These are phyloP conservation scores for Monilinia vaccinii-corymbosi DNA, from an alignment of 2,329 filamentous ascomycete genomes.

Conservation along the genomic window DNA sequence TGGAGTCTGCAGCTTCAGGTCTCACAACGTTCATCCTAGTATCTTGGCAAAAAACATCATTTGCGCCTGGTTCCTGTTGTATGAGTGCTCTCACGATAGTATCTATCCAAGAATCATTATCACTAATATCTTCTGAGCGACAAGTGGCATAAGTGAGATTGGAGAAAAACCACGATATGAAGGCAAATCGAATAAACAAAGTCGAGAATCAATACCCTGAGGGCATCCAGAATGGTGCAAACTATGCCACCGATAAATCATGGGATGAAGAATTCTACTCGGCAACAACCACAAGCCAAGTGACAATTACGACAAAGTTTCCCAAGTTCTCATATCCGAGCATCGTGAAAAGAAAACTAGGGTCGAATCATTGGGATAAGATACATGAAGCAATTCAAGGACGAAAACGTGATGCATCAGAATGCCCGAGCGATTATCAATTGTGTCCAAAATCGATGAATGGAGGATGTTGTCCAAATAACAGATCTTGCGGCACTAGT, in stretches of 20 bases:
- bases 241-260: neutral
- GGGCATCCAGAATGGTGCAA: neutral
- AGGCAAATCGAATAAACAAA: neutral
- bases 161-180: neutral
- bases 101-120: neutral
- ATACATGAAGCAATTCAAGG: constrained; percentile 26
- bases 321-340: constrained; percentile 22
- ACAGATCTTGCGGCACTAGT: constrained; percentile 39
- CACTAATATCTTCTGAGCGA: neutral
- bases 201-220: neutral
- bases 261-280: neutral
- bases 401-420: constrained; percentile 21
- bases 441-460: constrained; percentile 24
- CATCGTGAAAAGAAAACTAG: constrained; percentile 20
- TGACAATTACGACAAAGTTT: constrained; percentile 12
- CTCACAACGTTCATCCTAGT: neutral
- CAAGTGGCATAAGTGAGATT: neutral
- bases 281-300: constrained; percentile 3
- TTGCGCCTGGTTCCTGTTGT: neutral
- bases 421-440: constrained; percentile 22
- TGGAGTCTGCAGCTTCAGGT: neutral
- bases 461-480: constrained; percentile 32
- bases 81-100: neutral
- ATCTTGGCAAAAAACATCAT: neutral
- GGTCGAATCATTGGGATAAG: constrained; percentile 23